phyloP scores from a whole-genome alignment of 495 filamentous ascomycete species.

The Trichoderma erinaceum region DNA sequence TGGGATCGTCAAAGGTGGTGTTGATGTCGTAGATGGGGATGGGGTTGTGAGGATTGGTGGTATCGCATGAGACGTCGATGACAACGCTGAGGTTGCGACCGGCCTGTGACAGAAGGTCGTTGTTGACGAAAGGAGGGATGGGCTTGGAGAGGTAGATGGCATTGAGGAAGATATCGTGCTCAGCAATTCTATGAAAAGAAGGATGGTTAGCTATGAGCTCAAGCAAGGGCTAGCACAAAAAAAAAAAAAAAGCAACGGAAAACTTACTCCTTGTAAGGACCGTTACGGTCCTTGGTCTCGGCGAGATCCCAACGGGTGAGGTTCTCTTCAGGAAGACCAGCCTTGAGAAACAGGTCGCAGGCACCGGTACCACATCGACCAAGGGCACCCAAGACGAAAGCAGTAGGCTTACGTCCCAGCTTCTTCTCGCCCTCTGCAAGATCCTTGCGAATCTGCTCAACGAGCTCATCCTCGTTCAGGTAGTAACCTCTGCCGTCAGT shows the following conservation, averaged over 20 bases:
- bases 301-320: constrained; percentile 80
- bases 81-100: constrained; percentile 59
- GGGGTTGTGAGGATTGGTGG: constrained; percentile 61
- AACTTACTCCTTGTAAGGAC: constrained; percentile 83
- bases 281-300: constrained; percentile 72
- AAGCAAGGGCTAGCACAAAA: too few relatives aligned
- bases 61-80: constrained; percentile 71
- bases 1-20: constrained; percentile 62
- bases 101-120: constrained; percentile 53
- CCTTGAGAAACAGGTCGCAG: background rate
- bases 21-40: constrained; percentile 63
- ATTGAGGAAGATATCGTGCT: constrained; percentile 66
- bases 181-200: too few relatives aligned
- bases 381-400: background rate
- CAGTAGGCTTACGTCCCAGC: background rate
- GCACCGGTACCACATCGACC: background rate
- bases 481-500: too few relatives aligned
- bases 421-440: background rate
- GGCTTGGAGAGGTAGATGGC: constrained; percentile 64
- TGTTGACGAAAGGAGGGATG: constrained; percentile 62
- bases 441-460: constrained; percentile 53
- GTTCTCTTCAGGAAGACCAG: constrained; percentile 35
- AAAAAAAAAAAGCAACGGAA: constrained; percentile 29
- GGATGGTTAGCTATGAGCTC: too few relatives aligned
- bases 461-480: constrained; percentile 46